Conservation (phyloP, 495 filamentous ascomycete species). For the Hyaloscypha variabilis region DNA sequence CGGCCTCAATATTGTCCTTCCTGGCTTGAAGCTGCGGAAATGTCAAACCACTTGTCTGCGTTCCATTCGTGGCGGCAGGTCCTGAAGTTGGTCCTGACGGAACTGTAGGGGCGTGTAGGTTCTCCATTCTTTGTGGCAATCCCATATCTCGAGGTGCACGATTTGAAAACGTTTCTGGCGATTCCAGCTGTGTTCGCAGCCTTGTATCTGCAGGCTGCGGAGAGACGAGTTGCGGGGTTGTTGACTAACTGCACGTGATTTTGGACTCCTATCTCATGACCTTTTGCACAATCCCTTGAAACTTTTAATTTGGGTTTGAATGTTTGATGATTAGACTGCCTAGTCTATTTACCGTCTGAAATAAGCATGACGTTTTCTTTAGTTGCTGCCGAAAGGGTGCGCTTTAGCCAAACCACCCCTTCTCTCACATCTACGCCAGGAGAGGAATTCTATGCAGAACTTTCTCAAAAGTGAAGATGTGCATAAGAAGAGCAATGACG, state of each 20-base stretch:
- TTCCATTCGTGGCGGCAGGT: conserved; percentile 51
- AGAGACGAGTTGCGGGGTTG: conserved; percentile 22
- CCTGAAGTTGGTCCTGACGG: conserved; percentile 70
- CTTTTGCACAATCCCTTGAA: too few relatives aligned
- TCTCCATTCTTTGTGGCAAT: conserved; percentile 55
- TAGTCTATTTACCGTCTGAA: too few relatives aligned
- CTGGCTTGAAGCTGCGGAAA: conserved; percentile 60
- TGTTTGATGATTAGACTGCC: too few relatives aligned
- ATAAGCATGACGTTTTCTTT: too few relatives aligned
- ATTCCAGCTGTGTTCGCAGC: conserved; percentile 12
- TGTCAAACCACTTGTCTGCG: conserved; percentile 55
- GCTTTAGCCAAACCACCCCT: too few relatives aligned
- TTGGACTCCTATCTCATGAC: too few relatives aligned
- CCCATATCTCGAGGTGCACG: conserved; percentile 19
- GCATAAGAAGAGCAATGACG: too few relatives aligned
- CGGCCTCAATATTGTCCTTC: conserved; percentile 82
- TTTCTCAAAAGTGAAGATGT: too few relatives aligned
- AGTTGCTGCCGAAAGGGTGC: too few relatives aligned
- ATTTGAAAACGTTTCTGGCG: background rate
- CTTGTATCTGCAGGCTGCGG: conserved; percentile 22
- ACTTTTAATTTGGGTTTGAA: too few relatives aligned
- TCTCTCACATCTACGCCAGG: too few relatives aligned
- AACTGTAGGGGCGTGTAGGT: conserved; percentile 75
- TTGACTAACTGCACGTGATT: conserved; percentile 4
- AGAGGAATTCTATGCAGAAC: too few relatives aligned